Evolutionary conservation across 805 yeast genomes (phyloP).

Genomic region (Cyberlindnera xylosilytica): DNA sequence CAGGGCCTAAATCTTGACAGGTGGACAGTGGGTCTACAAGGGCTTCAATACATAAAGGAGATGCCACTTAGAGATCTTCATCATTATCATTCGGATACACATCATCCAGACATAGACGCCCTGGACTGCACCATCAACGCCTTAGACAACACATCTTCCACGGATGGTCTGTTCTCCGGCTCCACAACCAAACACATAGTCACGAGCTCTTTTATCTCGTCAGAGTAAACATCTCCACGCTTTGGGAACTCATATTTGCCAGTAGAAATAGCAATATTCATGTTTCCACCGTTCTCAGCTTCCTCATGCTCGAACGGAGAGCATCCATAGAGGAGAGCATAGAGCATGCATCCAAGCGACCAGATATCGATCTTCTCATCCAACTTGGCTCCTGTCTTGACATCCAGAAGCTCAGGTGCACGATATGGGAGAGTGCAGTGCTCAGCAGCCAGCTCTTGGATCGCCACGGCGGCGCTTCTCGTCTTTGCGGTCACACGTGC

Average conservation of each 20-base stretch:
- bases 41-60: too few species aligned
- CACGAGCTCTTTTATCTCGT: conserved; percentile 54
- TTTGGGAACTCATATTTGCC: conserved; percentile 40
- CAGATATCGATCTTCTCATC: conserved; percentile 83
- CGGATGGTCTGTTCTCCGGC: conserved; percentile 57
- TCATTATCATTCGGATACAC: too few species aligned
- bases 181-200: conserved; percentile 59
- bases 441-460: conserved; percentile 80
- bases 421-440: conserved; percentile 84
- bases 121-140: conserved; percentile 41
- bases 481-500: conserved; percentile 54
- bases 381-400: conserved; percentile 59
- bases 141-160: conserved; percentile 53
- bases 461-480: conserved; percentile 67
- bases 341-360: conserved; percentile 86
- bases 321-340: conserved; percentile 69
- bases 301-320: conserved; percentile 90
- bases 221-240: conserved; percentile 40
- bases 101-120: too few species aligned
- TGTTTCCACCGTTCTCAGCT: conserved; percentile 75
- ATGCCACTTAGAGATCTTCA: too few species aligned
- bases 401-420: conserved; percentile 87
- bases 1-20: too few species aligned
- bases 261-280: conserved; percentile 69
- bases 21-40: too few species aligned